Conservation (phyloP, 345 rosid genomes). For the Schrenkiella parvula region DNA sequence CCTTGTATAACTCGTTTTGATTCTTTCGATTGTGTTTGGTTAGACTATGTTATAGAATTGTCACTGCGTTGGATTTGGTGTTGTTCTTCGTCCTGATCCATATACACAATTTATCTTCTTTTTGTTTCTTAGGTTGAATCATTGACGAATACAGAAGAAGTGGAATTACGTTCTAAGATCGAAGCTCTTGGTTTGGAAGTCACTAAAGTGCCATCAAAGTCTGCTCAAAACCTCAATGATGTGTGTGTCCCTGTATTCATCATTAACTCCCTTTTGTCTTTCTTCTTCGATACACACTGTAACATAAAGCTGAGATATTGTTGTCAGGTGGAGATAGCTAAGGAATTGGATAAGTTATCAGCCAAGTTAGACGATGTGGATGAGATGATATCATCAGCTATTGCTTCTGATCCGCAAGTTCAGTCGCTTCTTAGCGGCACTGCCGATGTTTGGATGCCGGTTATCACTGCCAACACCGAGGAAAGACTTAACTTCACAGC, state of each 20-base stretch:
- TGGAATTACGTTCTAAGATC: constrained; percentile 77
- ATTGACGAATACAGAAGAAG: constrained; percentile 74
- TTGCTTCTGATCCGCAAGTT: constrained; percentile 72
- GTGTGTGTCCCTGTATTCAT: background rate
- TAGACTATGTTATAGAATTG: background rate
- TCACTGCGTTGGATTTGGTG: background rate
- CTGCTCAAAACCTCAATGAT: constrained; percentile 49
- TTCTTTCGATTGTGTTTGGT: background rate
- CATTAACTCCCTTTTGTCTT: background rate
- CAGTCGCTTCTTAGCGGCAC: constrained; percentile 66
- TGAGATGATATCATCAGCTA: constrained; percentile 74
- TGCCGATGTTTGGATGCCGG: constrained; percentile 82
- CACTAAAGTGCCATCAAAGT: constrained; percentile 64
- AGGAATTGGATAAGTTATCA: constrained; percentile 77
- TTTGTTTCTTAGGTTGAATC: constrained; percentile 51
- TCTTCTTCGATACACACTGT: background rate
- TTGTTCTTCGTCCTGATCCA: background rate
- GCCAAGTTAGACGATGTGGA: constrained; percentile 72
- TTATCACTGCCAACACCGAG: constrained; percentile 70
- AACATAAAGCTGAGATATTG: too few species aligned
- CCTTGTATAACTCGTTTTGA: too few species aligned
- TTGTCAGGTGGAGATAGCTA: constrained; percentile 80
- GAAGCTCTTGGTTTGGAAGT: constrained; percentile 84
- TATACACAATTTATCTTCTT: background rate
- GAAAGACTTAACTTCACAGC: constrained; percentile 65